Evolutionary conservation across 495 filamentous ascomycete genomes (phyloP), one percentile per base, ranked within the genome.

Genomic region (Penicillium bialowiezense): DNA sequence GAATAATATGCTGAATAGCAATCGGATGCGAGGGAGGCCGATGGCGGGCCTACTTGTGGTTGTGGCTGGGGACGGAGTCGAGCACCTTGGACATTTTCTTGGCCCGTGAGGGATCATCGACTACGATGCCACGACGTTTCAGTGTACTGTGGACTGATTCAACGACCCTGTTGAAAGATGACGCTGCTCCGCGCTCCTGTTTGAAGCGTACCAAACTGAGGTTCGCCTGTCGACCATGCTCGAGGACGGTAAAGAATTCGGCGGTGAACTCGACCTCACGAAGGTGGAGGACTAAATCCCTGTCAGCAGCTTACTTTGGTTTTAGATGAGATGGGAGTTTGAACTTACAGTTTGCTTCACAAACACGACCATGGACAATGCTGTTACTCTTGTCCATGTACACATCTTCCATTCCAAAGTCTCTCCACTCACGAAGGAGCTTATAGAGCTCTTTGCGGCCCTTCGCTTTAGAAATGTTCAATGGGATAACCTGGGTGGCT

Each of bases 151-250:
- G 72, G 35, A 97, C 73, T 3, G 83, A 80, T 26, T 89, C 87
- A n/a, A 95, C 77, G 6, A 95, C 86, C 55, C 82, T 82, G 57
- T 87, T 75, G 70, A 98, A 95, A 23, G 86, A 90, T 44, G 82
- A 87, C 1, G 88, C 91, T 0, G 91, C 90, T 14, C 93, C 93
- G 37, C 83, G 81, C 58, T 91, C 88, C 60, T 96, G 92, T 23
- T 86, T 90, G 69, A 97, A 88, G 13, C 88, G 83, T 19, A 86
- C 88, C 35, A 96, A 79, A 64, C 83, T 85, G 14, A 96, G 77
- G 47, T 80, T 80, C 44, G 81, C 76, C 56, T 77, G 80, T 28
- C 70, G 69, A 20, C 88, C 87, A 52, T 89, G 86, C 63, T 95
- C 87, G 26, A 91, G 85, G 9, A 95, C 82, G 8, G 83, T 88